Conservation (phyloP, 345 rosid genomes). For the Triadica sebifera region DNA sequence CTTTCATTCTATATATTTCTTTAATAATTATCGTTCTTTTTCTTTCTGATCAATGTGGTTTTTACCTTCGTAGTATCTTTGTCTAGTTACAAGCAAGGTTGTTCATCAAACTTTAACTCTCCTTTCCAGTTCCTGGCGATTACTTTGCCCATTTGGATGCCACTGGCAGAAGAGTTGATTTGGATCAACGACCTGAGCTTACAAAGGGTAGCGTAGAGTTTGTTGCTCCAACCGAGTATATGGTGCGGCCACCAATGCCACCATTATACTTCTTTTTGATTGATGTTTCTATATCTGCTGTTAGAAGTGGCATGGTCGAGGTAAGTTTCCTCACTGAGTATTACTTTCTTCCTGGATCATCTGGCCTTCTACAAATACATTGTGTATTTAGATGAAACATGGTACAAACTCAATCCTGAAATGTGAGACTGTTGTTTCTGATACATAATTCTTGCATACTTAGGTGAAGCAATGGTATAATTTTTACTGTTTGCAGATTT, state of each 20-base stretch:
- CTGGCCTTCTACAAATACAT: neutral
- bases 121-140: slow-evolving; percentile 79
- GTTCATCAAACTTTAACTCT: slow-evolving; percentile 19
- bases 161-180: slow-evolving; percentile 80
- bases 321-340: slow-evolving; percentile 43
- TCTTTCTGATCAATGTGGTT: neutral
- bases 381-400: neutral
- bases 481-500: neutral
- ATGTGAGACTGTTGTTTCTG: slow-evolving; percentile 4
- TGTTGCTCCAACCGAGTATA: slow-evolving; percentile 97
- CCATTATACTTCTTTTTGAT: slow-evolving; percentile 94
- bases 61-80: neutral
- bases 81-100: neutral
- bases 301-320: slow-evolving; percentile 95
- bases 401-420: neutral
- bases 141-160: slow-evolving; percentile 94
- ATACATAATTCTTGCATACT: neutral
- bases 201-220: slow-evolving; percentile 88
- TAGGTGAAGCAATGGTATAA: neutral
- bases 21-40: neutral
- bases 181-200: slow-evolving; percentile 97
- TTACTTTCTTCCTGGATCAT: neutral
- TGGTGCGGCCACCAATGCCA: slow-evolving; percentile 99
- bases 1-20: neutral
- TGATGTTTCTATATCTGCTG: slow-evolving; percentile 90